Evolutionary conservation across 2,329 filamentous ascomycete species (phyloP).

Genomic region (Cephalotrichum gorgonifer): DNA sequence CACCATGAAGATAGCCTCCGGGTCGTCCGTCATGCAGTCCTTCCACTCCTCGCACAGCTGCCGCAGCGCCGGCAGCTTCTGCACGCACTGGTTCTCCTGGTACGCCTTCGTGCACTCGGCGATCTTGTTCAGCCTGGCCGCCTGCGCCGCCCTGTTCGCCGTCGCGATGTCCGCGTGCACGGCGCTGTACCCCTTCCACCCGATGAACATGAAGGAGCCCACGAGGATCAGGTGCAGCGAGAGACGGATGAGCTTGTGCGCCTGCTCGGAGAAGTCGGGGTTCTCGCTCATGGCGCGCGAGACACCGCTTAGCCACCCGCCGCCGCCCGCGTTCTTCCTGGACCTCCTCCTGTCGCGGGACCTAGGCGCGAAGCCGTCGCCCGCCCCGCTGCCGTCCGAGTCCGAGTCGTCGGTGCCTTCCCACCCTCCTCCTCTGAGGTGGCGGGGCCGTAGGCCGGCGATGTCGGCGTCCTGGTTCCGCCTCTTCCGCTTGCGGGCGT

Average conservation of each 20-base stretch:
- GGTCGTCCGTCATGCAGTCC: slow-evolving; percentile 77
- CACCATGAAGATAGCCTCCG: slow-evolving; percentile 65
- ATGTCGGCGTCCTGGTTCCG: slow-evolving; percentile 41
- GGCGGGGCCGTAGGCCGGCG: slow-evolving; percentile 34
- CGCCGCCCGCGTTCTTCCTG: slow-evolving; percentile 25
- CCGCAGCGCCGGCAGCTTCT: slow-evolving; percentile 61
- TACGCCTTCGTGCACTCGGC: slow-evolving; percentile 64
- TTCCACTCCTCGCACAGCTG: slow-evolving; percentile 71
- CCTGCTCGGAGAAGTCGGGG: slow-evolving; percentile 46
- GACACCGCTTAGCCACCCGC: slow-evolving; percentile 32
- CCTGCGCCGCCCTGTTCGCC: slow-evolving; percentile 58
- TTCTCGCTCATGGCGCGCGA: slow-evolving; percentile 44
- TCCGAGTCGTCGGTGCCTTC: slow-evolving; percentile 28
- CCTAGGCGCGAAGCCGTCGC: slow-evolving; percentile 6
- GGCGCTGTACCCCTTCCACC: slow-evolving; percentile 47
- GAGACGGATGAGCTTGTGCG: slow-evolving; percentile 49
- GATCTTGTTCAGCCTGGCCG: slow-evolving; percentile 62
- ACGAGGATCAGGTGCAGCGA: slow-evolving; percentile 55
- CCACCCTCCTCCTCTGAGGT: too few relatives aligned
- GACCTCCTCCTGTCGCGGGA: slow-evolving; percentile 12
- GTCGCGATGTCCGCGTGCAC: slow-evolving; percentile 66
- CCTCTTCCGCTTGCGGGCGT: slow-evolving; percentile 44
- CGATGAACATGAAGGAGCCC: slow-evolving; percentile 47
- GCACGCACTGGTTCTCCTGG: slow-evolving; percentile 62
- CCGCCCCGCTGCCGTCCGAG: slow-evolving; percentile 28